Percentiles rank a stretch among this genome's conserved stretches.
phyloP scores from a whole-genome alignment of 2,329 filamentous ascomycete species.

The Pseudofabraea citricarpa region DNA sequence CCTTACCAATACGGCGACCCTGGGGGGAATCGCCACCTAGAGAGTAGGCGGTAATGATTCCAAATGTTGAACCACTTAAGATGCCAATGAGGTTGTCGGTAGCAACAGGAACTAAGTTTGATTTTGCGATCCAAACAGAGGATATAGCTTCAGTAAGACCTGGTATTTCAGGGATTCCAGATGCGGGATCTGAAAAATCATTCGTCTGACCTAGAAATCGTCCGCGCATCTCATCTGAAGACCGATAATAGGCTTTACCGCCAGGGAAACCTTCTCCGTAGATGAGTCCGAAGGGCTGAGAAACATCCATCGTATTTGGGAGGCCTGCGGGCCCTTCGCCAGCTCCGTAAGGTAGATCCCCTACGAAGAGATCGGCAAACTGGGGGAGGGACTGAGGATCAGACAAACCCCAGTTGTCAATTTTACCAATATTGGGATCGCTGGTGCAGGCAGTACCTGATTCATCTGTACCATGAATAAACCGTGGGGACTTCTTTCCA shows the following conservation, averaged over 20 bases:
- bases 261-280: constrained; percentile 84
- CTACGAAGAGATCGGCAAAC: constrained; percentile 71
- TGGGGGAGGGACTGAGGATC: constrained; percentile 73
- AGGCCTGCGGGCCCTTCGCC: constrained; percentile 73
- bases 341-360: constrained; percentile 70
- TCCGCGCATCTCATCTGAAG: constrained; percentile 68
- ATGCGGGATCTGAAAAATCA: constrained; percentile 54
- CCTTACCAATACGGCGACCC: constrained; percentile 62
- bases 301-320: constrained; percentile 88
- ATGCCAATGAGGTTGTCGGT: constrained; percentile 79
- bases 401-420: constrained; percentile 76
- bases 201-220: constrained; percentile 64
- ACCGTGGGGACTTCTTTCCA: constrained; percentile 69
- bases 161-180: constrained; percentile 74
- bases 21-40: constrained; percentile 51
- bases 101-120: constrained; percentile 61
- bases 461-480: constrained; percentile 80
- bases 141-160: constrained; percentile 67
- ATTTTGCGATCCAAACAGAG: constrained; percentile 87
- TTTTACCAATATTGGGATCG: constrained; percentile 70
- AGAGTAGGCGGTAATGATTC: constrained; percentile 77
- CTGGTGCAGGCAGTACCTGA: constrained; percentile 74
- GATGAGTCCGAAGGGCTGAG: constrained; percentile 76
- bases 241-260: constrained; percentile 74
- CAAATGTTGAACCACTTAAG: constrained; percentile 76